Evolutionary conservation across 345 rosid genomes (phyloP).

Genomic region (Murraya paniculata): DNA sequence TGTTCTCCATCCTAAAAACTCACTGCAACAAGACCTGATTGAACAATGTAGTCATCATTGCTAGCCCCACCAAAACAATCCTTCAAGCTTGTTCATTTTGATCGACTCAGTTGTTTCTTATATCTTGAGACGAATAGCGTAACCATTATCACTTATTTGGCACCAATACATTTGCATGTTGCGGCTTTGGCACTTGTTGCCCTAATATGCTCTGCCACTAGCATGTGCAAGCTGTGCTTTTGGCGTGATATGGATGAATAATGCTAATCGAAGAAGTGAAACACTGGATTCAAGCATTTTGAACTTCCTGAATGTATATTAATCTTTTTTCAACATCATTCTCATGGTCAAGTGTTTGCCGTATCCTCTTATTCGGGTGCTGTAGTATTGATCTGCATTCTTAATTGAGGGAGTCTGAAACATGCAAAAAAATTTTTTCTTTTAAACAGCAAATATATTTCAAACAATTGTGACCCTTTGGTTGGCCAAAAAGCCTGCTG

Average conservation of each 20-base stretch:
- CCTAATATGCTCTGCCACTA: not conserved
- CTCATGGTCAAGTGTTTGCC: not conserved
- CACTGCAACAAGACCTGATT: too few species aligned
- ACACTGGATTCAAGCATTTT: not conserved
- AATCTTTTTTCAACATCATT: not conserved
- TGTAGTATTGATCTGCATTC: not conserved
- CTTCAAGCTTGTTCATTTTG: too few species aligned
- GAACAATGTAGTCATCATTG: too few species aligned
- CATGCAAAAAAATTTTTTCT: not conserved
- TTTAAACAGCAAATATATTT: not conserved
- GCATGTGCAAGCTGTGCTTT: not conserved
- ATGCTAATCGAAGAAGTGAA: too few species aligned
- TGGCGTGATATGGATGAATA: conserved; percentile 12
- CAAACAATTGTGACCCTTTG: not conserved
- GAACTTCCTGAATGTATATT: not conserved
- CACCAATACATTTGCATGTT: too few species aligned
- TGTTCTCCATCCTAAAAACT: too few species aligned
- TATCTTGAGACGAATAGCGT: too few species aligned
- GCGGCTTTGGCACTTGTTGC: not conserved
- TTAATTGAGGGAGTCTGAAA: not conserved
- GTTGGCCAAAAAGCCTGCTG: too few species aligned
- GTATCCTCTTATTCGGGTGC: not conserved
- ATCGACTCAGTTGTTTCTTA: too few species aligned
- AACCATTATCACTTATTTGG: too few species aligned
- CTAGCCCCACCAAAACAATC: too few species aligned